Conservation (phyloP, 78 protist species). For the Dictyostelium purpureum region DNA sequence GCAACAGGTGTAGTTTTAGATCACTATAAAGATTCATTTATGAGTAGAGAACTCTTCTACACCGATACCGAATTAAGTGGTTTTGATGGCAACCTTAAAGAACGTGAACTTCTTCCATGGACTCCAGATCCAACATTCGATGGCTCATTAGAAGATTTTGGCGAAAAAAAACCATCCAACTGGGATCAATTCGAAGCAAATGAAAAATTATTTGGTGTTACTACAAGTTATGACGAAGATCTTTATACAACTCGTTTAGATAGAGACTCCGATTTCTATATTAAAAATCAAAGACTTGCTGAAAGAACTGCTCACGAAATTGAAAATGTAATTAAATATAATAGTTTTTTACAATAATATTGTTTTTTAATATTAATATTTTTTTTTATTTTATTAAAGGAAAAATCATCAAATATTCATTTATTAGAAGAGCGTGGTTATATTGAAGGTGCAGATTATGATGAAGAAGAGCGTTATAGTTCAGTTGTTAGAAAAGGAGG, state of each 20-base stretch:
- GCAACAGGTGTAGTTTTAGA: conserved; percentile 77
- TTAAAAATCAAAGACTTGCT: conserved; percentile 14
- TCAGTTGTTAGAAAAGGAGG: conserved; percentile 70
- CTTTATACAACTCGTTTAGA: conserved; percentile 77
- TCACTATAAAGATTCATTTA: background rate
- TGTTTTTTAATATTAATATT: background rate
- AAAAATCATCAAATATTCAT: conserved; percentile 74
- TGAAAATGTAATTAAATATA: conserved; percentile 52
- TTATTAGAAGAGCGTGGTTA: conserved; percentile 81
- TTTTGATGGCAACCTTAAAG: conserved; percentile 54
- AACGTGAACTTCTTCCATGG: conserved; percentile 69
- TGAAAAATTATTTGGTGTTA: conserved; percentile 63
- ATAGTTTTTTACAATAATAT: background rate
- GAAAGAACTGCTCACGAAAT: conserved; percentile 77
- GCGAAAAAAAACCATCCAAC: background rate
- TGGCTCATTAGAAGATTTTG: conserved; percentile 14
- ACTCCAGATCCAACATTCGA: background rate
- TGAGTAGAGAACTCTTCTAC: background rate
- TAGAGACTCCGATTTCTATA: conserved; percentile 29
- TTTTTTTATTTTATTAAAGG: background rate
- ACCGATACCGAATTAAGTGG: conserved; percentile 82
- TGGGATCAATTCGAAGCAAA: conserved; percentile 90
- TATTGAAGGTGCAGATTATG: conserved; percentile 60
- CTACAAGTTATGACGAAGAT: conserved; percentile 71
- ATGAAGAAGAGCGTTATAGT: conserved; percentile 86